A percentile compares a stretch with the other conserved stretches of the same genome.
phyloP scores from a whole-genome alignment of 2,329 filamentous ascomycete genomes.

The Alternaria sp. region DNA sequence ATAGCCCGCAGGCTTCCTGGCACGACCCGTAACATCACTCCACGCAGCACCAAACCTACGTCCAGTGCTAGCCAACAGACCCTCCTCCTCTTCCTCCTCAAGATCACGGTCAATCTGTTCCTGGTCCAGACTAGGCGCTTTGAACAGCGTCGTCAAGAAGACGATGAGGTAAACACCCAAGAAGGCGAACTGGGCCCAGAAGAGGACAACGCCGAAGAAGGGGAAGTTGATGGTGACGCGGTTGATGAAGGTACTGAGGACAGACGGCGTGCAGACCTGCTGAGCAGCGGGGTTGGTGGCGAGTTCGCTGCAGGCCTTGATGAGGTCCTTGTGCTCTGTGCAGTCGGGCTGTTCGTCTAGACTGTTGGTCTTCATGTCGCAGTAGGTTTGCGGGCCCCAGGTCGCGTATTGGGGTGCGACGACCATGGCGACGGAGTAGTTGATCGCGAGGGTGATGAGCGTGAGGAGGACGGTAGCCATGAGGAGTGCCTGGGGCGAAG shows the following conservation, averaged over 20 bases:
- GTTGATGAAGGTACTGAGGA: conserved; percentile 92
- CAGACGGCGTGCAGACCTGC: conserved; percentile 85
- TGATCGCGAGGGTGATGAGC: conserved; percentile 86
- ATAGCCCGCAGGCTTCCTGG: conserved; percentile 37
- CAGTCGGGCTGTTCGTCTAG: conserved; percentile 77
- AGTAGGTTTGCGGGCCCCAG: conserved; percentile 94
- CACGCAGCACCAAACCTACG: conserved; percentile 84
- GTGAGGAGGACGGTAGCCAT: conserved; percentile 90
- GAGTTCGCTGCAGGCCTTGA: conserved; percentile 82
- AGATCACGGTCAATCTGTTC: conserved; percentile 85
- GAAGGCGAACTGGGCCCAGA: conserved; percentile 96
- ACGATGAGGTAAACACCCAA: conserved; percentile 82
- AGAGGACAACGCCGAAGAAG: conserved; percentile 89
- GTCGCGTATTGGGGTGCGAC: conserved; percentile 95
- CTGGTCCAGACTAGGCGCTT: conserved; percentile 77
- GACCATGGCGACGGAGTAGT: conserved; percentile 91
- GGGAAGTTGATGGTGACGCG: conserved; percentile 92
- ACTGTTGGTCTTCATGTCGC: conserved; percentile 70
- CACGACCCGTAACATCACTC: conserved; percentile 79
- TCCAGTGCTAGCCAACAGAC: conserved; percentile 82
- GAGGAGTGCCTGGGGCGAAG: conserved; percentile 88
- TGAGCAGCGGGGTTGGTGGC: conserved; percentile 73
- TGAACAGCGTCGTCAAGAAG: conserved; percentile 79
- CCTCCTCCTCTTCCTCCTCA: conserved; percentile 92
- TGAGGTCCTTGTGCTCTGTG: conserved; percentile 69